Percentiles rank a stretch among this genome's conserved stretches.
Evolutionary conservation across 352 stramenopile species (phyloP).

Genomic region (Phytophthora hibernalis): DNA sequence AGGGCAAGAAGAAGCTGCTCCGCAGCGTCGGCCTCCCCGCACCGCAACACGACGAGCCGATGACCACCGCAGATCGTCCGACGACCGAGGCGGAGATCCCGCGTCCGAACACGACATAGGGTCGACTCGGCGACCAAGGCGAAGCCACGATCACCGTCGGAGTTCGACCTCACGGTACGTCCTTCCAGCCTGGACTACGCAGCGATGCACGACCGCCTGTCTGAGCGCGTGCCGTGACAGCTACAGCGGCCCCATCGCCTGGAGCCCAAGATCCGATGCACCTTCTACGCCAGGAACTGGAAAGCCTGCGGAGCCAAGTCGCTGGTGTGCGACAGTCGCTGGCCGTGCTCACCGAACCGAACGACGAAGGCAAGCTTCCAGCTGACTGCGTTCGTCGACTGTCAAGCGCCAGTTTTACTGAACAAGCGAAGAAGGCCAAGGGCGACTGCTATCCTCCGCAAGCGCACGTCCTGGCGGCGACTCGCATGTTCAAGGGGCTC

Average conservation of each 20-base stretch:
- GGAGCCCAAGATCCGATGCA: background rate
- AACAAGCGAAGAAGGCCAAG: constrained; percentile 3
- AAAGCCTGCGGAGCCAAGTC: background rate
- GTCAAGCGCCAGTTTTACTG: constrained; percentile 7
- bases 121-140: background rate
- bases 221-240: background rate
- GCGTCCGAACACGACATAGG: background rate
- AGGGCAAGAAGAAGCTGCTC: no score
- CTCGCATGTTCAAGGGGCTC: constrained; percentile 27
- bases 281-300: background rate
- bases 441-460: constrained; percentile 17
- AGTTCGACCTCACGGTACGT: background rate
- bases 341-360: background rate
- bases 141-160: no score
- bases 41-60: no score
- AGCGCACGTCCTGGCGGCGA: constrained; percentile 12
- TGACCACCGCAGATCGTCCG: no score
- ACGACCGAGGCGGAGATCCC: background rate
- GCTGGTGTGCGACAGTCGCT: background rate
- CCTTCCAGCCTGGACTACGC: constrained; percentile 11
- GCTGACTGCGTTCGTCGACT: background rate
- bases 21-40: no score
- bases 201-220: background rate
- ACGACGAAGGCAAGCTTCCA: constrained; percentile 10
- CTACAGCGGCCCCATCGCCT: no score